These are phyloP conservation scores for Aspergillus fijiensis DNA, from an alignment of 2,329 filamentous ascomycete genomes.

Conservation along the genomic window DNA sequence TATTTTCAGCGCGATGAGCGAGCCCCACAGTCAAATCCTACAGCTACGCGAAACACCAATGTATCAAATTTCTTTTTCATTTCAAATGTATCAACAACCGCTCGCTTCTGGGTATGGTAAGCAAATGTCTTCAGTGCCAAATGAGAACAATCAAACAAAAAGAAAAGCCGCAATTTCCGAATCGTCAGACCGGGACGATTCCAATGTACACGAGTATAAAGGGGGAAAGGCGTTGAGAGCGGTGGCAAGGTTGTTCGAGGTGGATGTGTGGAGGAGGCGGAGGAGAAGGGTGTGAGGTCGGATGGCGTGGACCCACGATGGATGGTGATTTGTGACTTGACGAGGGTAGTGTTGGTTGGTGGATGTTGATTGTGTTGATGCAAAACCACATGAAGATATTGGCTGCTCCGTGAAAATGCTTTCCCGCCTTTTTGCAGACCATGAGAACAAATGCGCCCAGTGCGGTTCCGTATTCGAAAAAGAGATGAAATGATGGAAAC, in stretches of 20 bases:
- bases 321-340: neutral
- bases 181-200: constrained; percentile 27
- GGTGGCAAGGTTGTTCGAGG: neutral
- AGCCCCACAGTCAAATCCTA: neutral
- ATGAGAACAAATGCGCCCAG: constrained; percentile 37
- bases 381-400: constrained; percentile 19
- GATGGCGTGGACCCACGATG: neutral
- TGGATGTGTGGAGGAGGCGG: neutral
- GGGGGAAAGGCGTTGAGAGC: neutral
- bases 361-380: constrained; percentile 13
- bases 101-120: constrained; percentile 27
- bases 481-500: neutral
- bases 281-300: neutral
- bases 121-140: constrained; percentile 28
- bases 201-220: constrained; percentile 23
- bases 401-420: constrained; percentile 35
- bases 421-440: constrained; percentile 34
- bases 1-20: no score
- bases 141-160: constrained; percentile 17
- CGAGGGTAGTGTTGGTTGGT: constrained; percentile 12
- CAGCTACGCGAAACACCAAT: neutral
- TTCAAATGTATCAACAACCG: constrained; percentile 19
- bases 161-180: constrained; percentile 6
- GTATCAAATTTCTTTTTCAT: constrained; percentile 13
- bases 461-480: constrained; percentile 30